A percentile compares a stretch with the other conserved stretches of the same genome.
Conservation (phyloP, 257 asterid species). For the Paulownia fortunei region DNA sequence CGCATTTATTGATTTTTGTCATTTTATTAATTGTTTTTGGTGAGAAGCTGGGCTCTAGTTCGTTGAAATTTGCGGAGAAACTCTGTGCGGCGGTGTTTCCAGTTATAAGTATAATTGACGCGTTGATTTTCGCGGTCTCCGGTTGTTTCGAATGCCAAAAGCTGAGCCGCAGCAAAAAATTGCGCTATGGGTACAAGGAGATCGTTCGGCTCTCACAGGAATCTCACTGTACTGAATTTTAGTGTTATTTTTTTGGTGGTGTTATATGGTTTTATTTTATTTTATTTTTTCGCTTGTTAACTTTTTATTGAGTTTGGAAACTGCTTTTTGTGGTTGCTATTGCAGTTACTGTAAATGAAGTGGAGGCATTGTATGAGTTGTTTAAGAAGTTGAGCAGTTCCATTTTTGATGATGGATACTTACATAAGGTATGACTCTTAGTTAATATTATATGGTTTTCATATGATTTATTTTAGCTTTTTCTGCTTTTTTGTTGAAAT, state of each 20-base stretch:
- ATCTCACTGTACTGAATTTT: slow-evolving; percentile 59
- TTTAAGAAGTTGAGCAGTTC: slow-evolving; percentile 83
- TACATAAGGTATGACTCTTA: slow-evolving; percentile 64
- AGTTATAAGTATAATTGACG: slow-evolving; percentile 54
- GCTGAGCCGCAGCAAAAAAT: slow-evolving; percentile 22
- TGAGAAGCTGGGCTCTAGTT: slow-evolving; percentile 46
- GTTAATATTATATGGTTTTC: not conserved
- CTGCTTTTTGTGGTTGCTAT: not conserved
- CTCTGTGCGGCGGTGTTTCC: slow-evolving; percentile 61
- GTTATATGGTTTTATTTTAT: not conserved
- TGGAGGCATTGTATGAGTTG: slow-evolving; percentile 84
- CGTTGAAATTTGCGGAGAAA: slow-evolving; percentile 57
- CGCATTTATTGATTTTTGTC: not conserved
- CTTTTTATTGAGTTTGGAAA: not conserved
- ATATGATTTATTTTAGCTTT: no score
- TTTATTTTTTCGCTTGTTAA: not conserved
- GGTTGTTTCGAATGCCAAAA: slow-evolving; percentile 57
- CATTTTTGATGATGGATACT: slow-evolving; percentile 83
- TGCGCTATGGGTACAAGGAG: slow-evolving; percentile 39
- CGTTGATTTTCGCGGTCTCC: slow-evolving; percentile 47
- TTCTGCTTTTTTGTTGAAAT: no score
- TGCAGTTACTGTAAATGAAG: slow-evolving; percentile 81
- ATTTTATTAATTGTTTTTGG: slow-evolving; percentile 18
- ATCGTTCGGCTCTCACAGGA: slow-evolving; percentile 60
- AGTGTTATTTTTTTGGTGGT: not conserved